These are phyloP conservation scores for Avena sativa DNA, from an alignment of 176 grass and related monocot genomes.

Conservation along the genomic window DNA sequence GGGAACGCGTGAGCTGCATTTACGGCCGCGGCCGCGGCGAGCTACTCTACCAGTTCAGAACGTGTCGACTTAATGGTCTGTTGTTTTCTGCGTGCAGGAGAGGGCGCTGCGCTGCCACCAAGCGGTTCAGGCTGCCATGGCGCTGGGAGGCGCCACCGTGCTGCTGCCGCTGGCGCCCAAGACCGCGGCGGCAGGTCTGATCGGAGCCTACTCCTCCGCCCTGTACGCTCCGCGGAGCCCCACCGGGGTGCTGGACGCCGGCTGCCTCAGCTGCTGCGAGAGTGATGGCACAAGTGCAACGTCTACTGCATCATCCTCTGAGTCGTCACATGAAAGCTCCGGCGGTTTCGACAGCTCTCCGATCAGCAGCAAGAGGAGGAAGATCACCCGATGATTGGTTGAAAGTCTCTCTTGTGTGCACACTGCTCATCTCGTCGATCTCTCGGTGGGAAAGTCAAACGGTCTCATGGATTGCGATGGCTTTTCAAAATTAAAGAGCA, in stretches of 20 bases:
- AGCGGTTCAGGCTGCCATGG: constrained; percentile 50
- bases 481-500: not conserved
- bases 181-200: constrained; percentile 1
- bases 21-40: not conserved
- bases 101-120: constrained; percentile 66
- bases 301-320: not conserved
- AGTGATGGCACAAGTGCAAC: constrained; percentile 39
- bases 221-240: constrained; percentile 68
- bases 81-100: constrained; percentile 58
- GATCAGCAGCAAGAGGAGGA: constrained; percentile 86
- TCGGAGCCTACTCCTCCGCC: constrained; percentile 20
- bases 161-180: constrained; percentile 5
- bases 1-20: constrained; percentile 41
- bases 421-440: not conserved
- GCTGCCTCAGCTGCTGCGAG: constrained; percentile 75
- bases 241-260: constrained; percentile 85
- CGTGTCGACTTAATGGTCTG: constrained; percentile 26
- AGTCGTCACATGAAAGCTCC: constrained; percentile 46
- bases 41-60: not conserved
- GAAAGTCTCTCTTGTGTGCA: not conserved
- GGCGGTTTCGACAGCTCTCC: constrained; percentile 47
- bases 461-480: constrained; percentile 33
- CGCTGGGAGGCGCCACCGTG: constrained; percentile 39
- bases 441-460: constrained; percentile 34
- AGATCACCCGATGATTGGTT: constrained; percentile 66